Conservation (phyloP, 768 basidiomycete genomes). For the Leccinellum rugosiceps region DNA sequence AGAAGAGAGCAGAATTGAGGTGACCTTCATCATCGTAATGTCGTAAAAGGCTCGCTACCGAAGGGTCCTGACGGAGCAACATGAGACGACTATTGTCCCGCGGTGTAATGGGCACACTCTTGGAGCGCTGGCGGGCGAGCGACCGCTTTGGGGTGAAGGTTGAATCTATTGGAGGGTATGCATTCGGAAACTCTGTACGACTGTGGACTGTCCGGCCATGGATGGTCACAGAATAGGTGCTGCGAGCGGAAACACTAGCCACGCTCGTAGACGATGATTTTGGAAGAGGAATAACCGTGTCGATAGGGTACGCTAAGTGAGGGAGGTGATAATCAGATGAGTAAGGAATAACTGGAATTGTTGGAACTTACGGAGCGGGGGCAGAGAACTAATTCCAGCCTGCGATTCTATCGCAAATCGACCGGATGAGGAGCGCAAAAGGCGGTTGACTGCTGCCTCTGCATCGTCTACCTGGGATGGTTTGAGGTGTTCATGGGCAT, state of each 20-base stretch:
- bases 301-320: constrained; percentile 61
- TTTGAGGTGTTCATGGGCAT: constrained; percentile 15
- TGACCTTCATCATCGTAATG: constrained; percentile 74
- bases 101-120: constrained; percentile 38
- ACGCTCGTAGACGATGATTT: constrained; percentile 51
- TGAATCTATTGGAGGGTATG: constrained; percentile 44
- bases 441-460: constrained; percentile 41
- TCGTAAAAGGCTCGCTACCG: constrained; percentile 69
- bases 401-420: constrained; percentile 57
- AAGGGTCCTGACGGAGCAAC: constrained; percentile 69
- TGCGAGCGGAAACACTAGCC: constrained; percentile 49
- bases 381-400: constrained; percentile 53
- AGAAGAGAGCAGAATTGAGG: constrained; percentile 59
- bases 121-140: constrained; percentile 25
- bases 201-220: constrained; percentile 58
- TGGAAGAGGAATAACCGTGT: constrained; percentile 49
- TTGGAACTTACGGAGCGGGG: constrained; percentile 63
- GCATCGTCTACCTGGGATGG: constrained; percentile 39
- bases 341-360: not conserved
- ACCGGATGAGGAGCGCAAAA: constrained; percentile 72
- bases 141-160: constrained; percentile 26
- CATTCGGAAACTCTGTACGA: constrained; percentile 63
- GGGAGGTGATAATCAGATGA: not conserved
- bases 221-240: constrained; percentile 73
- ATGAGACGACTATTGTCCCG: constrained; percentile 52